Conservation (phyloP, 768 basidiomycete species). For the Lactarius vividus region DNA sequence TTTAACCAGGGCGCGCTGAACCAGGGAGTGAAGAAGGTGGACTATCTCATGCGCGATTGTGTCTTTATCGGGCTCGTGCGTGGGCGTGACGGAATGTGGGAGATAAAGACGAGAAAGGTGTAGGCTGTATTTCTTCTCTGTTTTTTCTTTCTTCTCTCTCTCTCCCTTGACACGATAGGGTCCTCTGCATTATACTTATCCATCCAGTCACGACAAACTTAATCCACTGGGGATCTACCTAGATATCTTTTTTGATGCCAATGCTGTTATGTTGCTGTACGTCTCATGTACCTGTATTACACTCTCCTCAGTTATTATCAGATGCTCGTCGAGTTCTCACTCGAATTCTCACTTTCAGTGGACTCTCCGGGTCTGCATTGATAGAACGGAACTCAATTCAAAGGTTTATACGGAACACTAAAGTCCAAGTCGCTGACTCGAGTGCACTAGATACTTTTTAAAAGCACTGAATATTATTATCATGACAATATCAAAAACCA, state of each 20-base stretch:
- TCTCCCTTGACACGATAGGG: slow-evolving; percentile 1
- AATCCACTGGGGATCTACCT: slow-evolving; percentile 15
- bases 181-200: slow-evolving; percentile 24
- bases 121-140: background rate
- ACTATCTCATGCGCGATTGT: slow-evolving; percentile 55
- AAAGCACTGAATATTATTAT: background rate
- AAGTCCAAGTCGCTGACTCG: too few species aligned
- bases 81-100: slow-evolving; percentile 59
- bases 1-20: slow-evolving; percentile 35
- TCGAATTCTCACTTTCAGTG: background rate
- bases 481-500: background rate
- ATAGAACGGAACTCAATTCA: too few species aligned
- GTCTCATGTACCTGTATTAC: slow-evolving; percentile 18
- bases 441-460: background rate
- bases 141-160: background rate
- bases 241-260: slow-evolving; percentile 16
- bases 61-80: slow-evolving; percentile 54
- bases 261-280: slow-evolving; percentile 17
- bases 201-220: slow-evolving; percentile 10
- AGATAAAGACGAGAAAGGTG: slow-evolving; percentile 51
- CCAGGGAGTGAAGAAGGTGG: slow-evolving; percentile 53
- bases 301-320: background rate
- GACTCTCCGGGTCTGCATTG: background rate
- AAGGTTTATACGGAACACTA: too few species aligned
- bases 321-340: background rate